phyloP scores from a whole-genome alignment of 78 protist species.

The Tieghemostelium lacteum region DNA sequence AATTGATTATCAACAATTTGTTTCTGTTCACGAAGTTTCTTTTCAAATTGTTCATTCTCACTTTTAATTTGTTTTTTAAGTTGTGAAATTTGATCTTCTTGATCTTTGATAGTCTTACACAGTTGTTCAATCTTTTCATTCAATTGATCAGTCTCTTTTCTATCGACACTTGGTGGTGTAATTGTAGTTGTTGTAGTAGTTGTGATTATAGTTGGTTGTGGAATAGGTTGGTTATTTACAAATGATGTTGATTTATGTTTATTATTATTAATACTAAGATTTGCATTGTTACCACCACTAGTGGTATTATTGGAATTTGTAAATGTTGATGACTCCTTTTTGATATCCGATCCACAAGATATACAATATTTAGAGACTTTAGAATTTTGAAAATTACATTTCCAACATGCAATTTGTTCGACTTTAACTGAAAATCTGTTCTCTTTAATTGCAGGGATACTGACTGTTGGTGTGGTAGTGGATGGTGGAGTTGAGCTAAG shows the following conservation, averaged over 20 bases:
- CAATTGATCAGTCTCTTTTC: conserved; percentile 17
- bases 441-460: neutral
- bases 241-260: neutral
- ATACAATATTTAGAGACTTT: conserved; percentile 9
- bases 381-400: conserved; percentile 34
- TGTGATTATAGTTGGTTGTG: neutral
- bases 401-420: neutral
- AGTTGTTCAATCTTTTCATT: conserved; percentile 5
- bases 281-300: neutral
- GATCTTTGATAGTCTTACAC: conserved; percentile 19
- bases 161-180: neutral
- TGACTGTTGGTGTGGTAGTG: neutral
- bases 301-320: neutral
- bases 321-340: neutral
- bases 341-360: conserved; percentile 22
- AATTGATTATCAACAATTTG: conserved; percentile 18
- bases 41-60: conserved; percentile 19
- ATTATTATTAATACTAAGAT: neutral
- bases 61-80: conserved; percentile 7
- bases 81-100: conserved; percentile 28
- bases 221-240: neutral
- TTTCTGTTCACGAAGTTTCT: conserved; percentile 20
- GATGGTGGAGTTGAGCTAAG: neutral
- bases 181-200: neutral
- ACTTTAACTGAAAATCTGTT: neutral